Evolutionary conservation across 176 grass and related monocot species (phyloP), one percentile per base, ranked within the genome.

Genomic region (Elaeis guineensis): DNA sequence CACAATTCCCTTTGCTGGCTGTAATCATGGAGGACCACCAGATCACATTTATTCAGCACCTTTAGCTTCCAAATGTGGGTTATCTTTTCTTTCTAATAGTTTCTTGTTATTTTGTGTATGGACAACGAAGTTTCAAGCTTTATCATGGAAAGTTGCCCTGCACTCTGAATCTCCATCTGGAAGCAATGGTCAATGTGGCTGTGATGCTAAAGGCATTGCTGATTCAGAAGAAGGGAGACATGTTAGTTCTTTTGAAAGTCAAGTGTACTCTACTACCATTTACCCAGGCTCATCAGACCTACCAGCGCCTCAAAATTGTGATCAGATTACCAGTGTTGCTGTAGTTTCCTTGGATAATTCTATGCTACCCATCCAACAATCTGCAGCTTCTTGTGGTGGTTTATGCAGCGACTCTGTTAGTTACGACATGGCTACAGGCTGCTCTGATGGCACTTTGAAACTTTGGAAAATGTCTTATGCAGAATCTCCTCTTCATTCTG

Each of bases 401-500:
- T 72, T 48, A 19, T 28, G 28, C 25, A 54, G 21, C 67, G 35
- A 25, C 69, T 30, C 63, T 67, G 66, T 64, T 69, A 61, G 78
- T 65, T 96, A 82, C 73, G 83, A 90, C 59, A 78, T 96, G 73
- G 83, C 84, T 70, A 96, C 91, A 63, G 91, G 91, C 21, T 80
- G 51, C 59, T 87, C 83, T 73, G 75, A 87, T 67, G 86, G 91
- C 22, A 87, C 54, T 62, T 62, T 87, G 20, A 87, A 90, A 75
- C 74, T 96, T 62, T 96, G 91, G 91, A 90, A 84, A 64, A 61
- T 75, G 72, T 62, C 63, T 57, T 63, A 53, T 75, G 60, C 29
- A 30, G 76, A 78, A 61, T 73, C 44, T 52, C 39, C 61, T 44
- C 69, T 62, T 67, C 72, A 80, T 58, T 60, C 72, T 59, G 69